phyloP scores from a whole-genome alignment of 306 rosid genomes.

The Malus domestica region DNA sequence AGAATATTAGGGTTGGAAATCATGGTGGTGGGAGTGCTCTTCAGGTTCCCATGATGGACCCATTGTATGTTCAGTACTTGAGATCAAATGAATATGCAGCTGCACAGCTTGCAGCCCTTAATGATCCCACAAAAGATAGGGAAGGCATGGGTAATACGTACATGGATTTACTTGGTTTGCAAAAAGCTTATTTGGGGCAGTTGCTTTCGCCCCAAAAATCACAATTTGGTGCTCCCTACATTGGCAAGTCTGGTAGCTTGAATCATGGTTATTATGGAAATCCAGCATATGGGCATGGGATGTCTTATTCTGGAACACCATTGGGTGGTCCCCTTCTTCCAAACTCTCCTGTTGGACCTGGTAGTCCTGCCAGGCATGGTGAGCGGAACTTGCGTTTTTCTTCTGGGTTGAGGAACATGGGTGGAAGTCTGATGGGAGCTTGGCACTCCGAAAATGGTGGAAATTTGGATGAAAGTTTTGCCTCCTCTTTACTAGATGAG shows the following conservation, averaged over 20 bases:
- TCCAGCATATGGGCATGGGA: constrained; percentile 60
- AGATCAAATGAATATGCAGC: constrained; percentile 70
- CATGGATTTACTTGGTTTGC: constrained; percentile 66
- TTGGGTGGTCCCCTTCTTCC: constrained; percentile 57
- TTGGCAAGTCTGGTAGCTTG: constrained; percentile 60
- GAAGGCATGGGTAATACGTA: constrained; percentile 58
- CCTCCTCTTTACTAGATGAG: constrained; percentile 78
- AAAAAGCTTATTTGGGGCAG: constrained; percentile 75
- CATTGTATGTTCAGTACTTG: constrained; percentile 74
- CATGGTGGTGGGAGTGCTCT: constrained; percentile 48
- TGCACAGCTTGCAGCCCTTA: constrained; percentile 63
- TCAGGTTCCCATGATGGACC: constrained; percentile 74
- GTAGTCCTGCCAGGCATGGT: constrained; percentile 70
- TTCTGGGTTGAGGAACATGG: constrained; percentile 75
- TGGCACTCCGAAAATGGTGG: constrained; percentile 73
- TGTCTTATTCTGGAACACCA: constrained; percentile 82
- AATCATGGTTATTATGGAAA: constrained; percentile 73
- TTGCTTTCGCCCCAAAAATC: constrained; percentile 67
- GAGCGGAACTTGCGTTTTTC: constrained; percentile 69
- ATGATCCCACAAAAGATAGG: constrained; percentile 57
- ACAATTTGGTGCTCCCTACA: constrained; percentile 52
- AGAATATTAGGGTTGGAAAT: constrained; percentile 58
- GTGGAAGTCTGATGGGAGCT: constrained; percentile 66
- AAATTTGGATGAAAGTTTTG: constrained; percentile 63
- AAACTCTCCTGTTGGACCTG: constrained; percentile 73